Conservation (phyloP, 2,329 filamentous ascomycete species). For the Neonectria neomacrospora region DNA sequence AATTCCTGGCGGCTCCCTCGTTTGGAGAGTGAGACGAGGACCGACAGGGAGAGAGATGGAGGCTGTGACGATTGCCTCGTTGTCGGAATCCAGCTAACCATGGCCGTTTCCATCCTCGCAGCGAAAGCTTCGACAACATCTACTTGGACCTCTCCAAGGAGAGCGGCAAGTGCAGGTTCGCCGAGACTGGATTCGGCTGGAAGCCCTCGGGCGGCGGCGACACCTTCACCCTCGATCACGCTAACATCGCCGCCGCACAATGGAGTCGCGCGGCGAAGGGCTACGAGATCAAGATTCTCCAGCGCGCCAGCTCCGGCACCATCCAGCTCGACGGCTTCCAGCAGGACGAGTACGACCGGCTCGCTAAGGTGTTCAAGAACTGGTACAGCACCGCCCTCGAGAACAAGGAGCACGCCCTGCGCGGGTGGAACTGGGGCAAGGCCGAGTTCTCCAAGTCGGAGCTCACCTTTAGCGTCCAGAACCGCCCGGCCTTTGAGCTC, state of each 20-base stretch:
- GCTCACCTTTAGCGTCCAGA: constrained; percentile 95
- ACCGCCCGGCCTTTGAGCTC: constrained; percentile 94
- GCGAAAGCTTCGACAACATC: constrained; percentile 97
- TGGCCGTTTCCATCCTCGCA: constrained; percentile 44
- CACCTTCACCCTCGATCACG: constrained; percentile 91
- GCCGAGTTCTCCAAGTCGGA: constrained; percentile 96
- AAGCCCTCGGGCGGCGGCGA: constrained; percentile 88
- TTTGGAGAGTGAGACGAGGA: not conserved
- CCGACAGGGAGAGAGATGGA: not conserved
- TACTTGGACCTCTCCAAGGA: constrained; percentile 95
- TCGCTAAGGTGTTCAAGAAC: constrained; percentile 94
- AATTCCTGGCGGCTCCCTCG: not conserved
- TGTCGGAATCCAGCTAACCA: constrained; percentile 28
- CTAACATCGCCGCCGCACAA: constrained; percentile 86
- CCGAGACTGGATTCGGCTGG: constrained; percentile 95
- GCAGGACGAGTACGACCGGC: constrained; percentile 91
- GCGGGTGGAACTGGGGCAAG: constrained; percentile 99
- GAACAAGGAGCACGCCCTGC: constrained; percentile 90
- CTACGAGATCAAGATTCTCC: constrained; percentile 91
- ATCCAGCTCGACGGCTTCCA: constrained; percentile 96
- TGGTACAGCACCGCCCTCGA: constrained; percentile 97
- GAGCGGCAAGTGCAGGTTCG: constrained; percentile 91
- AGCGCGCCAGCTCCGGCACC: constrained; percentile 79
- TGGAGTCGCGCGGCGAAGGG: constrained; percentile 95
- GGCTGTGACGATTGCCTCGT: constrained; percentile 16